phyloP scores from a whole-genome alignment of 2,329 filamentous ascomycete genomes.

The Sporothrix sp. region DNA sequence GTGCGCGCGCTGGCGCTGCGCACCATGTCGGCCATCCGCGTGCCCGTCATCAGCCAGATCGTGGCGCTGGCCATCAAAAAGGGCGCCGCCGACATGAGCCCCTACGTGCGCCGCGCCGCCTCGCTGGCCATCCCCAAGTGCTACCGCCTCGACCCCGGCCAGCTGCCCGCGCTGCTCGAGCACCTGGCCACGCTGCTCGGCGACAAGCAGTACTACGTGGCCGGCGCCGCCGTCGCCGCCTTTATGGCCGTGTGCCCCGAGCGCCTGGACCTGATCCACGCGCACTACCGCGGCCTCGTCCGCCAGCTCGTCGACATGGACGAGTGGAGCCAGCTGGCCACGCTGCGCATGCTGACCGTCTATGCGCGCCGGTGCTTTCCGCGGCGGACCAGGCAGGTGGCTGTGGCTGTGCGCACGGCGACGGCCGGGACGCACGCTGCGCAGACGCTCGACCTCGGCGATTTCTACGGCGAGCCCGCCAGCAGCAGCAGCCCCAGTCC shows the following conservation, averaged over 20 bases:
- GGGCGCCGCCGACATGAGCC: slow-evolving; percentile 86
- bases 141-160: slow-evolving; percentile 79
- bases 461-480: slow-evolving; percentile 71
- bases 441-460: slow-evolving; percentile 41
- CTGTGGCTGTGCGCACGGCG: background rate
- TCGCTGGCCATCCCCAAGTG: slow-evolving; percentile 94
- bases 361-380: slow-evolving; percentile 89
- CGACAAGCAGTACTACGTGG: slow-evolving; percentile 94
- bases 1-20: slow-evolving; percentile 84
- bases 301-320: slow-evolving; percentile 97
- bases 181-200: slow-evolving; percentile 69
- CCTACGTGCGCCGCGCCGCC: slow-evolving; percentile 83
- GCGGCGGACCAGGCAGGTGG: slow-evolving; percentile 46
- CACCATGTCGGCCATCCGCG: slow-evolving; percentile 95
- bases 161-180: slow-evolving; percentile 74
- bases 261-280: slow-evolving; percentile 77
- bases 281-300: slow-evolving; percentile 75
- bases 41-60: slow-evolving; percentile 96
- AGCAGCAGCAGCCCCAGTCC: background rate
- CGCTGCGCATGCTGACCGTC: slow-evolving; percentile 67
- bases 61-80: slow-evolving; percentile 94
- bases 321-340: slow-evolving; percentile 90
- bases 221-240: slow-evolving; percentile 80
- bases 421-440: slow-evolving; percentile 23
- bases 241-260: slow-evolving; percentile 87